Evolutionary conservation across 2,329 filamentous ascomycete genomes (phyloP), one percentile per base, ranked within the genome.

Genomic region (Pyrenochaeta sp.): DNA sequence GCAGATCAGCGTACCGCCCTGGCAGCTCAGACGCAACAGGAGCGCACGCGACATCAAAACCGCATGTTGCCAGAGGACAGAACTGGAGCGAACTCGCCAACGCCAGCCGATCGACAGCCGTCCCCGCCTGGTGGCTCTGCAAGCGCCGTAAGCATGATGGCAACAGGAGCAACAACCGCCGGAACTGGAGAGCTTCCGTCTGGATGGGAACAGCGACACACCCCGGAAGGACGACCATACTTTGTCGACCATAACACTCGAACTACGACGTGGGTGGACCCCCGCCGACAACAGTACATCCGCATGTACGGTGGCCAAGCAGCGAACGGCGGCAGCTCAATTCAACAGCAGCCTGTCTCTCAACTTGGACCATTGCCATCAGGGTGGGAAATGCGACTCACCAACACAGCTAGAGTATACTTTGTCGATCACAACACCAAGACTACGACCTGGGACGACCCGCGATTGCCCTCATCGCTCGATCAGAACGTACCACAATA

Each of bases 391-490:
- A 99, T 99, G 95, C 91, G 95, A 56, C 87, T 99, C 45, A 99
- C 95, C 47, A 98, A 99, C 77, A 99, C 95, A 12, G 95, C 95
- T 23, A 86, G 95, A 54, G 95, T 99, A 14, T 99, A 99, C 79
- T 99, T 99, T 76, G 95, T 99, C 39, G 95, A 99, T 71, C 95
- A 99, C 80, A 99, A 99, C 79, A 99, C 95, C 39, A 99, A 99
- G 83, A 99, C 95, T 0, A 99, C 95, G 3, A 99, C 95, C 1
- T 99, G 95, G 95, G 95, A 99, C 72, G 95, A 99, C 71, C 95
- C 95, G 31, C 87, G 95, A 71, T 81, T 99, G 64, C 95, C 95
- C 20, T 98, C 94, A 2, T 98, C 95, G 0, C 82, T 99, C 57
- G 95, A 99, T 69, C 95, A 99, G 79, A 97, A 97, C 58, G 95